Percentiles rank a stretch among this genome's conserved stretches.
These are phyloP conservation scores for Sclerotinia borealis DNA, from an alignment of 2,329 filamentous ascomycete genomes.

Conservation along the genomic window DNA sequence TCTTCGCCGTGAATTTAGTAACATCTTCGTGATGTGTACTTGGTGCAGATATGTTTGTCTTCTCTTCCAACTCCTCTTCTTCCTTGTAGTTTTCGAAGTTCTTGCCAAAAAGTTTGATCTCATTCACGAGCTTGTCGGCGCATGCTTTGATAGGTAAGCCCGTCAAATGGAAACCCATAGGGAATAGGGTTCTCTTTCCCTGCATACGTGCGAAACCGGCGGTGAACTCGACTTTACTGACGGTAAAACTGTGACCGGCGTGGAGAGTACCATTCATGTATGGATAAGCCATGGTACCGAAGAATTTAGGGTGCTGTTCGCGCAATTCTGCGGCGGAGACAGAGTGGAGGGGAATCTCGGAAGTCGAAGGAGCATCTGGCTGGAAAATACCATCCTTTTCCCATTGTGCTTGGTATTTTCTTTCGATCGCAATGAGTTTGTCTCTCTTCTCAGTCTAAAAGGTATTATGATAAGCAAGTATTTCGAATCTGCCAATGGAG, in stretches of 20 bases:
- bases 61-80: constrained; percentile 48
- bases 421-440: constrained; percentile 73
- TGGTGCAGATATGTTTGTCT: constrained; percentile 49
- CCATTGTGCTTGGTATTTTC: constrained; percentile 88
- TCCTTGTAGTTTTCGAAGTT: constrained; percentile 75
- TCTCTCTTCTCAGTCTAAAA: constrained; percentile 79
- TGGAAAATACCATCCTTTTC: constrained; percentile 73
- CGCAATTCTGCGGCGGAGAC: constrained; percentile 70
- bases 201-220: constrained; percentile 84
- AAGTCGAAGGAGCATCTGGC: constrained; percentile 71
- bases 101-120: constrained; percentile 82
- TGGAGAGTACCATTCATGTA: constrained; percentile 89
- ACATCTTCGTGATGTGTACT: constrained; percentile 71
- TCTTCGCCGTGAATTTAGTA: constrained; percentile 87
- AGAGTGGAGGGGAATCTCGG: constrained; percentile 70
- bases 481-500: constrained; percentile 16
- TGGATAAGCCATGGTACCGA: constrained; percentile 70
- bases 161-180: constrained; percentile 91
- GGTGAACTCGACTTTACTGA: constrained; percentile 88
- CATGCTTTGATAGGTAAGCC: constrained; percentile 98
- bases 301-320: constrained; percentile 83
- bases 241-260: constrained; percentile 87
- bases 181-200: constrained; percentile 81
- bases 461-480: constrained; percentile 21
- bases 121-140: constrained; percentile 87